Percentiles rank a stretch among this genome's conserved stretches.
Evolutionary conservation across 2,329 filamentous ascomycete genomes (phyloP).

Genomic region (Xylariaceae sp.): DNA sequence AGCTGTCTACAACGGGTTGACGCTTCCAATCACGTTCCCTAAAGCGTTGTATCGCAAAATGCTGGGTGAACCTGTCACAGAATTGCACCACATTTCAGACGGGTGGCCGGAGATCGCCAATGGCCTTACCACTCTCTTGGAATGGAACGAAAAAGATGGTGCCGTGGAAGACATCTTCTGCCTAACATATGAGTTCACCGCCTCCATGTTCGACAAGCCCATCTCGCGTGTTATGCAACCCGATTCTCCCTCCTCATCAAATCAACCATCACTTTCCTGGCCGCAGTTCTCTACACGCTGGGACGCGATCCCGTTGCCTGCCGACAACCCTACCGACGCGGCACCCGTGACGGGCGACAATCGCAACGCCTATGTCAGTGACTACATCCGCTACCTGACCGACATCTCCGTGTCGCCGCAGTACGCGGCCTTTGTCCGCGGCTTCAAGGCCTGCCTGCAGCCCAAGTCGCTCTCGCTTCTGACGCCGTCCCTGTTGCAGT

Average conservation of each 20-base stretch:
- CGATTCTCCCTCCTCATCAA: no score
- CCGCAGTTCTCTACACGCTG: constrained; percentile 42
- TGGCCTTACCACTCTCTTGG: constrained; percentile 66
- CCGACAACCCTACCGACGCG: constrained; percentile 48
- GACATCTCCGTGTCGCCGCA: constrained; percentile 73
- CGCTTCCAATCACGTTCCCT: constrained; percentile 85
- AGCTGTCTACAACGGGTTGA: constrained; percentile 89
- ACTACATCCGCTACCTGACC: constrained; percentile 82
- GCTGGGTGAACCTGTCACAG: constrained; percentile 62
- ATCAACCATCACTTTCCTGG: constrained; percentile 44
- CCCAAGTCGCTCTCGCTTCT: constrained; percentile 69
- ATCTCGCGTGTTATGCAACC: constrained; percentile 53
- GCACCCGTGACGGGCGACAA: constrained; percentile 78
- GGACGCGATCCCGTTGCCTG: constrained; percentile 21
- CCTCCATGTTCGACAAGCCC: constrained; percentile 52
- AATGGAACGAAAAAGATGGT: constrained; percentile 72
- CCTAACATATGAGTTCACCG: constrained; percentile 82
- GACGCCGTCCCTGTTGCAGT: constrained; percentile 65
- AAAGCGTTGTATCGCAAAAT: constrained; percentile 78
- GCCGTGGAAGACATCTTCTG: constrained; percentile 77
- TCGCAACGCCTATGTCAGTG: constrained; percentile 70
- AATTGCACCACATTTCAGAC: constrained; percentile 74
- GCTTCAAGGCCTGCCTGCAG: constrained; percentile 73
- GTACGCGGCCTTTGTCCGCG: constrained; percentile 73
- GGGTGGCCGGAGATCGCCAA: constrained; percentile 81